Evolutionary conservation across 1,284 basidiomycete genomes (phyloP).

Genomic region (Pisolithus thermaeus): DNA sequence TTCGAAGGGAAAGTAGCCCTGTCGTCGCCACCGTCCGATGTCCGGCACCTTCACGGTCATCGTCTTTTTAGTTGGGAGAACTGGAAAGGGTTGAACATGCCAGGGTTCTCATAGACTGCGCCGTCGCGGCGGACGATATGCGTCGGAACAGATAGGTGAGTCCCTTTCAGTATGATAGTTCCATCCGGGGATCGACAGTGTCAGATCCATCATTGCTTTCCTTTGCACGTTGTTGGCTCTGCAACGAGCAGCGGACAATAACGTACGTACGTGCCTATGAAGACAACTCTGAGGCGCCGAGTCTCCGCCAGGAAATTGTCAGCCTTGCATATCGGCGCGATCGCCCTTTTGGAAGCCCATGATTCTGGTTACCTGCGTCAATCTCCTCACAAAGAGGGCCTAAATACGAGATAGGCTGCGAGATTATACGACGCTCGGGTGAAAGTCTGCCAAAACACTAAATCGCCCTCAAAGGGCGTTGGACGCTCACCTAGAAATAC

Average conservation of each 20-base stretch:
- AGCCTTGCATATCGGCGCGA: conserved; percentile 37
- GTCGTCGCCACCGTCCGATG: conserved; percentile 14
- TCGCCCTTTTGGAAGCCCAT: conserved; percentile 39
- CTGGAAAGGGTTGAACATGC: no score
- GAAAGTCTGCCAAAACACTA: conserved; percentile 19
- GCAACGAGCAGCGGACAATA: not conserved
- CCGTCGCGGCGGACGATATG: no score
- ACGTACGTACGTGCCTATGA: conserved; percentile 21
- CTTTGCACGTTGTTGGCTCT: conserved; percentile 21
- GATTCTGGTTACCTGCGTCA: conserved; percentile 28
- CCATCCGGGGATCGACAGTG: conserved; percentile 39
- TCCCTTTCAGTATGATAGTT: no score
- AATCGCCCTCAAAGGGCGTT: not conserved
- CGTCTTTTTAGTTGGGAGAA: no score
- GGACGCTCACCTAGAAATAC: no score
- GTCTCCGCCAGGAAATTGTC: conserved; percentile 46
- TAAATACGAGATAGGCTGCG: conserved; percentile 33
- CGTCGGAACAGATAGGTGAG: no score
- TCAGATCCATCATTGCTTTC: conserved; percentile 32
- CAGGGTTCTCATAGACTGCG: no score
- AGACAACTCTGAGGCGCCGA: conserved; percentile 7
- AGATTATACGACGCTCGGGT: conserved; percentile 33
- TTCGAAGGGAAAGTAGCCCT: conserved; percentile 18
- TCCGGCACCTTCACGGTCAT: conserved; percentile 11
- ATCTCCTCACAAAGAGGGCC: conserved; percentile 39